phyloP scores from a whole-genome alignment of 176 grass and related monocot genomes.

The Leersia perrieri region DNA sequence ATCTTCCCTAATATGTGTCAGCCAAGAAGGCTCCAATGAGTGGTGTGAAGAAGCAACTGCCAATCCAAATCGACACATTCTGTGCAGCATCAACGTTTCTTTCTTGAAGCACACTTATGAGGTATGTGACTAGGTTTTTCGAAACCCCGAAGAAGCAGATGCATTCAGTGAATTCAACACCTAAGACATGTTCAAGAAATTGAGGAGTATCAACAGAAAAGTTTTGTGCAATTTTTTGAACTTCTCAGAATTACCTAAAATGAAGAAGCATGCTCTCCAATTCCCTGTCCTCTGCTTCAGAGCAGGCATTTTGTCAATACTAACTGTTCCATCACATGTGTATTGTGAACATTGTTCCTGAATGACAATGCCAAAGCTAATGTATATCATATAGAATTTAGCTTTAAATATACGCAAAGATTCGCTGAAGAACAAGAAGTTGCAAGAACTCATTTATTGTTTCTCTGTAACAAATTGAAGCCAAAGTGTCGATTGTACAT shows the following conservation, averaged over 20 bases:
- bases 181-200: neutral
- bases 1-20: conserved; percentile 29
- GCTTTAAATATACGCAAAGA: neutral
- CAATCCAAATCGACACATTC: conserved; percentile 21
- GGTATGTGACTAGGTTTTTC: conserved; percentile 29
- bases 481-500: neutral
- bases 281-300: conserved; percentile 2
- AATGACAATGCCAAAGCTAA: neutral
- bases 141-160: conserved; percentile 10
- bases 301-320: neutral
- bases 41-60: conserved; percentile 20
- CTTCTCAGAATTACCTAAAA: conserved; percentile 9
- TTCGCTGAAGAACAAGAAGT: neutral
- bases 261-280: conserved; percentile 37
- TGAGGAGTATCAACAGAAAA: neutral
- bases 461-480: neutral
- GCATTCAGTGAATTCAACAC: conserved; percentile 14
- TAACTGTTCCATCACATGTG: neutral
- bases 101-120: conserved; percentile 11
- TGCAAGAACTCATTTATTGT: neutral
- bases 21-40: conserved; percentile 29
- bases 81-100: conserved; percentile 25
- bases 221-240: neutral
- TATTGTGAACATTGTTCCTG: conserved; percentile 2
- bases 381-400: neutral